Conservation (phyloP, 176 grass and related monocot genomes). For the Oryza glumipatula region DNA sequence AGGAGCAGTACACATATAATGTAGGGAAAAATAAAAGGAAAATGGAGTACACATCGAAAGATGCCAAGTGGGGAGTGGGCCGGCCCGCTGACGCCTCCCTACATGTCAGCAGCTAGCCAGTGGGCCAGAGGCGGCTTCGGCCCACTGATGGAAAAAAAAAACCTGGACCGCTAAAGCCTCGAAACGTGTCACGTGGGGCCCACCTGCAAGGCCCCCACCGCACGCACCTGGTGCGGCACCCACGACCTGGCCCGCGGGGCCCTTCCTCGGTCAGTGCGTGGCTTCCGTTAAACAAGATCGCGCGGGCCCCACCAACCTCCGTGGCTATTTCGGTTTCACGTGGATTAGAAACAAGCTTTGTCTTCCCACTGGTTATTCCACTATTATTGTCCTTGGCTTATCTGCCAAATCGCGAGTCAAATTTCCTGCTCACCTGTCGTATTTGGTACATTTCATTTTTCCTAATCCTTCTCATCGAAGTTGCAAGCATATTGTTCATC, state of each 20-base stretch:
- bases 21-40: too few relatives aligned
- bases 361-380: too few relatives aligned
- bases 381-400: not conserved
- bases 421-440: not conserved
- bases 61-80: not conserved
- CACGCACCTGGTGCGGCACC: not conserved
- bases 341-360: not conserved
- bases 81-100: not conserved
- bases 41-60: not conserved
- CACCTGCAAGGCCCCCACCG: not conserved
- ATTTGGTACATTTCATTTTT: not conserved
- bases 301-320: not conserved
- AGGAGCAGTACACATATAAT: too few relatives aligned
- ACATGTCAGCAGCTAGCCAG: not conserved
- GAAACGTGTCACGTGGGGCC: conserved; percentile 7
- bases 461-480: not conserved
- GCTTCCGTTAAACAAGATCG: not conserved
- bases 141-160: not conserved
- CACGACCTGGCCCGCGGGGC: not conserved
- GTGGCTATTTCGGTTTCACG: not conserved
- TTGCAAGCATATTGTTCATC: not conserved
- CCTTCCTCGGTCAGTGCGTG: not conserved
- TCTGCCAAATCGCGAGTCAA: not conserved
- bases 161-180: not conserved
- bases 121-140: not conserved